phyloP scores from a whole-genome alignment of 257 asterid species.

The Ballota nigra region DNA sequence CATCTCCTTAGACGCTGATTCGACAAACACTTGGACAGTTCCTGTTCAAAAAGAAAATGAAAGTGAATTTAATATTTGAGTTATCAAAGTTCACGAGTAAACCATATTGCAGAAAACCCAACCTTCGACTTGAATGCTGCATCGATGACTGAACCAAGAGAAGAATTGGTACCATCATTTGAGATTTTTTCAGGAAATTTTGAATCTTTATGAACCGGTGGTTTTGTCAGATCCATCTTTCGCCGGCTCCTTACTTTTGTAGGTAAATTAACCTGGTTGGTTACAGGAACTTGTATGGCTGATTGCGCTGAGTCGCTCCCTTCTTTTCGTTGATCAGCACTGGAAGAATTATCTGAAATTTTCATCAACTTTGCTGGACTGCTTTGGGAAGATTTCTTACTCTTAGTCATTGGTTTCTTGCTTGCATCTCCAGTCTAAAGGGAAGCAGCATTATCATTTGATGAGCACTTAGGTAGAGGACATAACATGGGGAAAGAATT shows the following conservation, averaged over 20 bases:
- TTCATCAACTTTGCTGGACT: conserved; percentile 56
- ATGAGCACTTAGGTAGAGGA: conserved; percentile 24
- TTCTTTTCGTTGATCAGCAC: conserved; percentile 65
- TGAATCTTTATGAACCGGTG: conserved; percentile 49
- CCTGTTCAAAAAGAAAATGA: conserved; percentile 49
- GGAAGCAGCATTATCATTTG: conserved; percentile 19
- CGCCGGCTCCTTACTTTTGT: conserved; percentile 75
- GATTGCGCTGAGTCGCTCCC: conserved; percentile 87
- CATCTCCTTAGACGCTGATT: conserved; percentile 69
- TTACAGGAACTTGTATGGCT: conserved; percentile 46
- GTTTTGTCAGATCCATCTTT: conserved; percentile 51
- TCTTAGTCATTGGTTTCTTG: conserved; percentile 46
- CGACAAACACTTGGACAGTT: conserved; percentile 58
- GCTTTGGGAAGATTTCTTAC: conserved; percentile 55
- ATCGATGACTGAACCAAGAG: conserved; percentile 44
- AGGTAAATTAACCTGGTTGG: conserved; percentile 53
- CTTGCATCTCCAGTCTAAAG: conserved; percentile 61
- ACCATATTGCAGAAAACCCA: conserved; percentile 22
- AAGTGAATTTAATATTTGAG: conserved; percentile 3
- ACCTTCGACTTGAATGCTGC: conserved; percentile 49
- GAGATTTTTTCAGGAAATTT: conserved; percentile 47
- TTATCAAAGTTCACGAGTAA: conserved; percentile 19
- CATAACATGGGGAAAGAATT: not conserved
- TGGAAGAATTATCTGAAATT: conserved; percentile 59
- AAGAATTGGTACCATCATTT: conserved; percentile 40